These are phyloP conservation scores for Leccinum pachyderme DNA, from an alignment of 1,284 basidiomycete genomes.

Conservation along the genomic window DNA sequence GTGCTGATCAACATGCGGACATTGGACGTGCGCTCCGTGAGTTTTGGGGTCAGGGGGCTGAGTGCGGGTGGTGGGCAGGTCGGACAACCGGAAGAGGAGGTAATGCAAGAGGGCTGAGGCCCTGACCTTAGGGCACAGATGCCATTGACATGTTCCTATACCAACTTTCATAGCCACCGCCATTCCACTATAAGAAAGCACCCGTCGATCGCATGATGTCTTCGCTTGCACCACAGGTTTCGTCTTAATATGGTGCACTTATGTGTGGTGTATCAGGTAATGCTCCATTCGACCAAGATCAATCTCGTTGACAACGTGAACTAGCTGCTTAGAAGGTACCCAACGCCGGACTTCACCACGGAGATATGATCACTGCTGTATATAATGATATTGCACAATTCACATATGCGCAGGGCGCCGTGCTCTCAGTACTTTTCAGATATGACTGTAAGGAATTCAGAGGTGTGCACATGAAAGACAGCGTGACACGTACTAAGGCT, in stretches of 20 bases:
- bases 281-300: background rate
- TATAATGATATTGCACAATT: background rate
- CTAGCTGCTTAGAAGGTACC: background rate
- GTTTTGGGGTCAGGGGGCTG: constrained; percentile 31
- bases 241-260: background rate
- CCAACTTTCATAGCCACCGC: background rate
- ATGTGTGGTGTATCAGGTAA: too few species aligned
- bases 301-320: background rate
- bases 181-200: background rate
- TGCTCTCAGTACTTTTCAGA: constrained; percentile 52
- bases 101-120: constrained; percentile 29
- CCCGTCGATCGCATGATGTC: background rate
- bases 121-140: background rate
- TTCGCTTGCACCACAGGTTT: background rate
- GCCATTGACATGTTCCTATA: background rate
- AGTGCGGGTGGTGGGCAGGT: constrained; percentile 16
- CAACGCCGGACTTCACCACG: background rate
- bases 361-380: background rate
- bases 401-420: background rate
- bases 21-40: constrained; percentile 44
- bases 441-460: constrained; percentile 41
- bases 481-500: constrained; percentile 60
- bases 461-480: constrained; percentile 7
- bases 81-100: constrained; percentile 3
- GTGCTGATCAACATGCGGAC: constrained; percentile 56